These are phyloP conservation scores for Lantana camara DNA, from an alignment of 257 asterid species.

Conservation along the genomic window DNA sequence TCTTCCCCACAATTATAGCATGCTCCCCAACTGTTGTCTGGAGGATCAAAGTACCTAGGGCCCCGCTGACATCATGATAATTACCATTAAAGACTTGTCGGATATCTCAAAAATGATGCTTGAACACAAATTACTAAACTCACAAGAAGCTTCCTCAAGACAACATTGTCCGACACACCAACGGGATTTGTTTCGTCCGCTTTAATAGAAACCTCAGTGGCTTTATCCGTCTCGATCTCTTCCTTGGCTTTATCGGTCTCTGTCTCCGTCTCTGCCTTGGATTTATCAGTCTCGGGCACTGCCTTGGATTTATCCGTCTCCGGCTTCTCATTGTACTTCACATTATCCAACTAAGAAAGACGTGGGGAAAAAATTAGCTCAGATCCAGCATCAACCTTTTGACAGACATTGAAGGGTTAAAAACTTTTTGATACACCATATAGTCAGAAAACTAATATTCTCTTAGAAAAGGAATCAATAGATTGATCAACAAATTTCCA, in stretches of 20 bases:
- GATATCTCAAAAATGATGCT: slow-evolving; percentile 35
- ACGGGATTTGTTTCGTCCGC: slow-evolving; percentile 48
- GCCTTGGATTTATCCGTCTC: slow-evolving; percentile 38
- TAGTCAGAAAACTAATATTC: neutral
- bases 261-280: no score
- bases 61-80: slow-evolving; percentile 78
- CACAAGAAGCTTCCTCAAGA: slow-evolving; percentile 95
- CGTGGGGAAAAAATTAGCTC: slow-evolving; percentile 1
- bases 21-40: slow-evolving; percentile 85
- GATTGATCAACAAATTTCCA: neutral
- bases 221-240: slow-evolving; percentile 36
- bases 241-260: slow-evolving; percentile 33
- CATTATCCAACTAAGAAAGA: slow-evolving; percentile 51
- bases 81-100: slow-evolving; percentile 30
- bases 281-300: slow-evolving; percentile 31
- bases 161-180: slow-evolving; percentile 53
- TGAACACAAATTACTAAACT: slow-evolving; percentile 55
- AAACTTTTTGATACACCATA: neutral
- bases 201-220: slow-evolving; percentile 35
- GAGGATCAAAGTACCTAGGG: slow-evolving; percentile 98
- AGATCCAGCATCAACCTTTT: neutral
- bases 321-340: slow-evolving; percentile 42
- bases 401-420: slow-evolving; percentile 1
- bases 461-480: neutral
- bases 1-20: slow-evolving; percentile 99